phyloP scores from a whole-genome alignment of 139 green algal genomes.

The Chlorella sp. region DNA sequence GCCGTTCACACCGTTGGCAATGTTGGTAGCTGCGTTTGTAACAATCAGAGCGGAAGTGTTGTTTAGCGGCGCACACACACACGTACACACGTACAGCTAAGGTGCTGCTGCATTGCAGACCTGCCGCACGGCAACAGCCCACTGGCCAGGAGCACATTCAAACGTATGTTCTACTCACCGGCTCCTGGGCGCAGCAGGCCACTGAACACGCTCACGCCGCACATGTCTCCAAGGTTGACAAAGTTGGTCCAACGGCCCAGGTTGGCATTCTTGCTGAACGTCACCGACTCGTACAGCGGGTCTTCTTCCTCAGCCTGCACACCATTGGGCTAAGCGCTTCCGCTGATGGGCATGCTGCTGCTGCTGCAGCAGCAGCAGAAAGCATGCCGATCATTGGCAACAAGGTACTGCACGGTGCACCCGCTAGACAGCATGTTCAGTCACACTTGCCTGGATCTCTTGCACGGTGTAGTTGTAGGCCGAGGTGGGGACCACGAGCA shows the following conservation, averaged over 20 bases:
- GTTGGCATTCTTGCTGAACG: conserved; percentile 69
- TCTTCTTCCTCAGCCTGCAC: conserved; percentile 58
- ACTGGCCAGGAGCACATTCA: too few species aligned
- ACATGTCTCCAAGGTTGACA: conserved; percentile 87
- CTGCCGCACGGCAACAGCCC: too few species aligned
- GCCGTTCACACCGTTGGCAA: not conserved
- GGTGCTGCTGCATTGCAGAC: not conserved
- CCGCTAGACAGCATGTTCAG: not conserved
- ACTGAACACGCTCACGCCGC: conserved; percentile 73
- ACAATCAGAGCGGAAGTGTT: too few species aligned
- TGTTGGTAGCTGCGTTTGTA: too few species aligned
- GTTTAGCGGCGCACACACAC: too few species aligned
- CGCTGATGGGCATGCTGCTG: too few species aligned
- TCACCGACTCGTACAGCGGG: not conserved
- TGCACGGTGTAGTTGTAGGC: conserved; percentile 78
- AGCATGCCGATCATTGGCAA: too few species aligned
- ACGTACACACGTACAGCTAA: too few species aligned
- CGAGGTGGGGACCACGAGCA: conserved; percentile 82
- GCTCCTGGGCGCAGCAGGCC: conserved; percentile 50
- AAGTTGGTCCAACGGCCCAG: conserved; percentile 83
- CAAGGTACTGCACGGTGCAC: not conserved
- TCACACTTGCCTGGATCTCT: conserved; percentile 50
- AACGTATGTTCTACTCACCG: not conserved
- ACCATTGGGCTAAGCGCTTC: too few species aligned
- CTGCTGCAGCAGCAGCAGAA: too few species aligned